These are phyloP conservation scores for Mycosphaerella sp. DNA, from an alignment of 2,329 filamentous ascomycete genomes.

Conservation along the genomic window DNA sequence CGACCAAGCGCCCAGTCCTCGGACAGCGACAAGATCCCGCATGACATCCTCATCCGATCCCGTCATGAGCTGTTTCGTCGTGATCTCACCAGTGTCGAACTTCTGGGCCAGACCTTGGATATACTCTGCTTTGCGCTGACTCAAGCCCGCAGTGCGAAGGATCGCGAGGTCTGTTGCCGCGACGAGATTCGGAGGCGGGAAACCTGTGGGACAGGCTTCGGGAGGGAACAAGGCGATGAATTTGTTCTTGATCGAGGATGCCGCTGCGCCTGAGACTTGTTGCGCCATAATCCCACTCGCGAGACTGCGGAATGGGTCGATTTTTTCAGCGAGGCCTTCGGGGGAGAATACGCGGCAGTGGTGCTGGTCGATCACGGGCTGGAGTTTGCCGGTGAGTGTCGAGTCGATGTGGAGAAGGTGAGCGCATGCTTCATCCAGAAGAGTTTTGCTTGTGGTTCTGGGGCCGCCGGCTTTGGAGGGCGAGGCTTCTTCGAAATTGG, in stretches of 20 bases:
- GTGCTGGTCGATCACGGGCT: constrained; percentile 64
- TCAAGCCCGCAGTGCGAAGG: constrained; percentile 79
- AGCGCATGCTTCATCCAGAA: constrained; percentile 68
- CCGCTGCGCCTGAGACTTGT: constrained; percentile 90
- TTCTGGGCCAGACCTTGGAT: constrained; percentile 77
- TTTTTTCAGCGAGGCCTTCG: constrained; percentile 70
- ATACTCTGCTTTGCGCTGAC: constrained; percentile 93
- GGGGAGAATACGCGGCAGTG: constrained; percentile 74
- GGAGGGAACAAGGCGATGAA: constrained; percentile 66
- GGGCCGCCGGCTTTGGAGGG: constrained; percentile 30
- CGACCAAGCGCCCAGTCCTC: constrained; percentile 82
- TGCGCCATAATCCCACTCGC: constrained; percentile 88
- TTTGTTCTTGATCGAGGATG: constrained; percentile 78
- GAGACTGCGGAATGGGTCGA: constrained; percentile 83
- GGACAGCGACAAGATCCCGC: constrained; percentile 72
- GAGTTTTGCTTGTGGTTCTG: constrained; percentile 44
- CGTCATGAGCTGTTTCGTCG: constrained; percentile 65
- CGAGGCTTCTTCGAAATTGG: constrained; percentile 35
- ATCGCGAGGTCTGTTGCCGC: constrained; percentile 55
- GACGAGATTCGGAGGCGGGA: constrained; percentile 73
- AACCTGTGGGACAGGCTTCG: constrained; percentile 38
- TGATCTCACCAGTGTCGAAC: constrained; percentile 69
- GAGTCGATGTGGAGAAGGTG: constrained; percentile 69
- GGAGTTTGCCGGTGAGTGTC: constrained; percentile 46
- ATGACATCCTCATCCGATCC: constrained; percentile 83